phyloP scores from a whole-genome alignment of 2,329 filamentous ascomycete species.

The Fusarium oxysporum region DNA sequence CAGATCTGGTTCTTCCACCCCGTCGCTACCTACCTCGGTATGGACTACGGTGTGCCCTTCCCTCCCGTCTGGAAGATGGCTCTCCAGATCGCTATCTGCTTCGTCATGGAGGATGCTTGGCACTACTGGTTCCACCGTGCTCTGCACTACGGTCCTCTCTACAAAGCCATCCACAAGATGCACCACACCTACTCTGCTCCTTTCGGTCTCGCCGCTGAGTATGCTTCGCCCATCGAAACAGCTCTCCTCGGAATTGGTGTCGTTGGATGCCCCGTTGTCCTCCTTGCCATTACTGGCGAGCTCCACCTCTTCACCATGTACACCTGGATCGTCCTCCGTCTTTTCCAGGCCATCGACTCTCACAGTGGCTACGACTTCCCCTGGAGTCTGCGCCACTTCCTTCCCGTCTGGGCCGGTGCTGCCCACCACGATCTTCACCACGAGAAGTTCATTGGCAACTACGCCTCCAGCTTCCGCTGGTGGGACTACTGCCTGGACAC shows the following conservation, averaged over 20 bases:
- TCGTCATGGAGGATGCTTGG: constrained; percentile 96
- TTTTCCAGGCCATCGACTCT: constrained; percentile 98
- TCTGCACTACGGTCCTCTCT: constrained; percentile 94
- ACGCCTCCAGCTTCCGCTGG: constrained; percentile 97
- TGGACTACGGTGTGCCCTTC: constrained; percentile 90
- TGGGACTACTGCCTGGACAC: constrained; percentile 97
- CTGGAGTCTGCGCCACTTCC: constrained; percentile 93
- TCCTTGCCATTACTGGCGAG: constrained; percentile 84
- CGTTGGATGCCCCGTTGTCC: constrained; percentile 84
- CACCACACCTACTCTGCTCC: constrained; percentile 99
- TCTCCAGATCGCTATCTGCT: constrained; percentile 92
- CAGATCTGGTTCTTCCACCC: constrained; percentile 99
- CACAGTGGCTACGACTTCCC: constrained; percentile 99
- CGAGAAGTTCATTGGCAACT: constrained; percentile 99
- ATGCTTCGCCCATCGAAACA: constrained; percentile 96
- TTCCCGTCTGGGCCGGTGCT: constrained; percentile 98
- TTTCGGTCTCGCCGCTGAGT: constrained; percentile 96
- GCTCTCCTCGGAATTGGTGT: constrained; percentile 93
- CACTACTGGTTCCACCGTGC: constrained; percentile 97
- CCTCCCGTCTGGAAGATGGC: constrained; percentile 87
- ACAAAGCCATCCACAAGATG: constrained; percentile 98
- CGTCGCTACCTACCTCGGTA: constrained; percentile 90
- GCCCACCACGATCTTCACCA: constrained; percentile 98
- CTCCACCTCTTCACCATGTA: constrained; percentile 99
- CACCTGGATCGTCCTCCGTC: constrained; percentile 89